Evolutionary conservation across 1,284 basidiomycete genomes (phyloP).

Genomic region (Malassezia dermatis): DNA sequence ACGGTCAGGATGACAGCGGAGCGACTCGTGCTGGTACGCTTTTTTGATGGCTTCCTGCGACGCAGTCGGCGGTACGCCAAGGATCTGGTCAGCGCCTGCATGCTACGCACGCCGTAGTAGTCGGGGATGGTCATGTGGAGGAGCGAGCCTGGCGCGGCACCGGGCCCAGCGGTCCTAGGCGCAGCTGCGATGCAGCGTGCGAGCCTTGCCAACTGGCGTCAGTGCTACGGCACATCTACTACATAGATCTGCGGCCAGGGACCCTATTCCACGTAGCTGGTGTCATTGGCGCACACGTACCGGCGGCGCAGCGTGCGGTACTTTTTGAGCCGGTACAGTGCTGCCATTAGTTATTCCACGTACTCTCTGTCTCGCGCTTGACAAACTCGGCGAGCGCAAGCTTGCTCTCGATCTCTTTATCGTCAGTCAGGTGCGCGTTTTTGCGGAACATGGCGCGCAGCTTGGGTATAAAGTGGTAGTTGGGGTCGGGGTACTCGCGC

Average conservation of each 20-base stretch:
- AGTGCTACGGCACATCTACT: not conserved
- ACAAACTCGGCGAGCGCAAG: constrained; percentile 39
- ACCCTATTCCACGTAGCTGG: not conserved
- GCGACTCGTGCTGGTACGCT: constrained; percentile 71
- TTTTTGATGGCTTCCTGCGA: constrained; percentile 63
- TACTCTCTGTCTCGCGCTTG: constrained; percentile 38
- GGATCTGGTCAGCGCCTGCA: constrained; percentile 14
- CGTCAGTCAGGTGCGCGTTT: constrained; percentile 39
- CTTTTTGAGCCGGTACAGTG: constrained; percentile 43
- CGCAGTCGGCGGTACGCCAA: constrained; percentile 54
- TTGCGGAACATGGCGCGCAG: constrained; percentile 31
- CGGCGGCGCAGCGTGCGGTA: constrained; percentile 38
- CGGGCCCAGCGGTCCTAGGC: too few relatives aligned
- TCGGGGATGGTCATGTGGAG: constrained; percentile 11
- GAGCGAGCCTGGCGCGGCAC: not conserved
- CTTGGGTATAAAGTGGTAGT: constrained; percentile 43
- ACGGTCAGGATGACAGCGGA: constrained; percentile 73
- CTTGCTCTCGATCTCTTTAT: constrained; percentile 34
- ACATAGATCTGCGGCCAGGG: not conserved
- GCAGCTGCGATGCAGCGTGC: too few relatives aligned
- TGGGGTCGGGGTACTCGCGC: constrained; percentile 44
- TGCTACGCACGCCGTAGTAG: constrained; percentile 12
- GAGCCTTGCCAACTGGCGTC: not conserved
- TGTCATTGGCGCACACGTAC: constrained; percentile 16
- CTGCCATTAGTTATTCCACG: not conserved